Percentiles rank a stretch among this genome's conserved stretches.
Conservation (phyloP, 2,329 filamentous ascomycete species). For the Exophiala sp. region DNA sequence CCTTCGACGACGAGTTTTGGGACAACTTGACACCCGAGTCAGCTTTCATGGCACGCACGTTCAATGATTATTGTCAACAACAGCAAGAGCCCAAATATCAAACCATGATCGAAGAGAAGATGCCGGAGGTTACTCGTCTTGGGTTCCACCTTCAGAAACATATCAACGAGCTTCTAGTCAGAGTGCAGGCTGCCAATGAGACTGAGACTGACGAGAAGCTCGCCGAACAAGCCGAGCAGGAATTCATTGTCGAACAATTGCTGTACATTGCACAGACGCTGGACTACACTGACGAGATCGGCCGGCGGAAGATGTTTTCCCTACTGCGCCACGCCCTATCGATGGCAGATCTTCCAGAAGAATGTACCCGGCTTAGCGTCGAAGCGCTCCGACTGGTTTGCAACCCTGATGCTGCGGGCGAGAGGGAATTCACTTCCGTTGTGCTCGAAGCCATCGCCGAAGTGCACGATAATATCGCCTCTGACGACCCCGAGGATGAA, state of each 20-base stretch:
- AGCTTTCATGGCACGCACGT: slow-evolving; percentile 84
- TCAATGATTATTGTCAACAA: slow-evolving; percentile 87
- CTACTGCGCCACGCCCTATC: slow-evolving; percentile 82
- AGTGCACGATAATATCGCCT: slow-evolving; percentile 86
- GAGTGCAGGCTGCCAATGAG: slow-evolving; percentile 36
- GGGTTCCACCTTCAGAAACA: slow-evolving; percentile 84
- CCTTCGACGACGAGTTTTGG: slow-evolving; percentile 47
- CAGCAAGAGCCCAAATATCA: slow-evolving; percentile 72
- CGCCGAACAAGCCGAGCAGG: slow-evolving; percentile 73
- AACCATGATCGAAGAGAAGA: slow-evolving; percentile 79
- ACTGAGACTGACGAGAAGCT: slow-evolving; percentile 64
- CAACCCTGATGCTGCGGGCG: slow-evolving; percentile 52
- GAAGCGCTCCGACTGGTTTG: slow-evolving; percentile 81
- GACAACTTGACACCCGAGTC: slow-evolving; percentile 65
- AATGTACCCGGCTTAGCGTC: slow-evolving; percentile 82
- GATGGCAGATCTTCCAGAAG: slow-evolving; percentile 82
- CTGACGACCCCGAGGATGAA: slow-evolving; percentile 25
- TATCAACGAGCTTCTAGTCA: slow-evolving; percentile 51
- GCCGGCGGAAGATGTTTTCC: slow-evolving; percentile 91
- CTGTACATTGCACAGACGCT: slow-evolving; percentile 87
- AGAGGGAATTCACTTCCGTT: slow-evolving; percentile 51
- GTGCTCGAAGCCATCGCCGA: slow-evolving; percentile 91
- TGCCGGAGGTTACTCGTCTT: slow-evolving; percentile 89
- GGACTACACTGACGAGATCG: slow-evolving; percentile 97
- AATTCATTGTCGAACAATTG: slow-evolving; percentile 94